Evolutionary conservation across 176 grass and related monocot genomes (phyloP).

Genomic region (Zea luxurians): DNA sequence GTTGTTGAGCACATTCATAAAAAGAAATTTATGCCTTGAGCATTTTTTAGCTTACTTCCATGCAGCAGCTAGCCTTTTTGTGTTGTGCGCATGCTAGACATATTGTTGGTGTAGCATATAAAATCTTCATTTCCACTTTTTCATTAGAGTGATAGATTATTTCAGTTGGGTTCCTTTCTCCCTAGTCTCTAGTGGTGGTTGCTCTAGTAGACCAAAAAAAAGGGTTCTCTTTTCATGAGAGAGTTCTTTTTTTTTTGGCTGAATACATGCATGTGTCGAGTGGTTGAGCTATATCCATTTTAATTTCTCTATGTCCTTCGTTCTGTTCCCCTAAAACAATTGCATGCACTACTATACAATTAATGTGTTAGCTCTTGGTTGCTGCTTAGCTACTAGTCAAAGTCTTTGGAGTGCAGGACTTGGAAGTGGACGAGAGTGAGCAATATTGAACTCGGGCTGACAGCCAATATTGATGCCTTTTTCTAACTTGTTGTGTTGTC

Average conservation of each 20-base stretch:
- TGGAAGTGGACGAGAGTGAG: slow-evolving; percentile 23
- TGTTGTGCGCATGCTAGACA: slow-evolving; percentile 2
- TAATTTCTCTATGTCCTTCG: neutral
- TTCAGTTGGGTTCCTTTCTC: slow-evolving; percentile 22
- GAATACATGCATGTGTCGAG: slow-evolving; percentile 25
- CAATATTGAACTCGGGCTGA: slow-evolving; percentile 29
- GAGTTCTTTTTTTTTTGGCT: neutral
- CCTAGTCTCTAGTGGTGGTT: neutral
- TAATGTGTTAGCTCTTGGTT: neutral
- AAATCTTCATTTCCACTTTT: neutral
- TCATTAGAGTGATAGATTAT: slow-evolving; percentile 1
- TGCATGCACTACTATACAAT: neutral
- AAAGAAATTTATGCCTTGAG: neutral
- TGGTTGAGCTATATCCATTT: slow-evolving; percentile 3
- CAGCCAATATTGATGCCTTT: slow-evolving; percentile 21
- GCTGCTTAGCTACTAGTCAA: slow-evolving; percentile 31
- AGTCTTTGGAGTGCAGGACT: slow-evolving; percentile 48
- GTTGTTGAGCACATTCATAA: too few species aligned
- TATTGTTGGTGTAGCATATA: neutral
- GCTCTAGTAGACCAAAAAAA: neutral
- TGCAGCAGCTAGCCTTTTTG: neutral
- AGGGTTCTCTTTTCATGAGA: neutral
- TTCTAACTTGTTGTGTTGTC: slow-evolving; percentile 20
- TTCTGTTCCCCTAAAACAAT: neutral
- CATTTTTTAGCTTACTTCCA: neutral